phyloP scores from a whole-genome alignment of 495 filamentous ascomycete species.

The Hypoxylon crocopeplum region DNA sequence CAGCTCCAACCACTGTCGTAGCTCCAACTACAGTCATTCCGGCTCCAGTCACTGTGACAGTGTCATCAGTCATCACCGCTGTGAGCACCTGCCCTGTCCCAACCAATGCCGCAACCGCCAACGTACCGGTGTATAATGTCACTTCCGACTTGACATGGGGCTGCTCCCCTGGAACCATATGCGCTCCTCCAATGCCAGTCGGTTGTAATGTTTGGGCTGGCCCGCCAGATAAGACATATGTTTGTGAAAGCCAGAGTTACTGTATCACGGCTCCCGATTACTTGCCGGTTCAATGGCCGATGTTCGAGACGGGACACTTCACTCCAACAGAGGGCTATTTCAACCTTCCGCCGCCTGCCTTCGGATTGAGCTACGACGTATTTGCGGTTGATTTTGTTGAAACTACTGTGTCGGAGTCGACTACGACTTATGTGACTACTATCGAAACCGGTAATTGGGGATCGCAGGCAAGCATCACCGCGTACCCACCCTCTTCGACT shows the following conservation, averaged over 20 bases:
- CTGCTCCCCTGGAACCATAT: conserved; percentile 68
- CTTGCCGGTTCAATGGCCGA: conserved; percentile 49
- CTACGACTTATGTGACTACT: conserved; percentile 37
- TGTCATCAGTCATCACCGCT: conserved; percentile 38
- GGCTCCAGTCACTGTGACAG: conserved; percentile 40
- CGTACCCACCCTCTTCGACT: conserved; percentile 40
- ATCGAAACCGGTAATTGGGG: conserved; percentile 54
- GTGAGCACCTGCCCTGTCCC: conserved; percentile 44
- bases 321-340: conserved; percentile 64
- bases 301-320: conserved; percentile 54
- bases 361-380: conserved; percentile 68
- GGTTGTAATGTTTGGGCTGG: conserved; percentile 62
- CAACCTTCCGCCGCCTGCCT: conserved; percentile 66
- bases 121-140: conserved; percentile 21
- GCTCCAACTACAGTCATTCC: conserved; percentile 33
- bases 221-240: conserved; percentile 58
- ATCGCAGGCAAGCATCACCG: conserved; percentile 51
- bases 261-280: conserved; percentile 59
- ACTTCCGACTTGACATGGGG: conserved; percentile 60
- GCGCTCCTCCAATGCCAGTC: conserved; percentile 54
- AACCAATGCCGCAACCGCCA: conserved; percentile 18
- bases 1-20: conserved; percentile 20
- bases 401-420: conserved; percentile 25
- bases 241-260: conserved; percentile 58
- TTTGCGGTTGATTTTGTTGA: conserved; percentile 48